Percentiles rank a stretch among this genome's conserved stretches.
Evolutionary conservation across 1,284 basidiomycete genomes (phyloP).

Genomic region (Takashimella koratensis): DNA sequence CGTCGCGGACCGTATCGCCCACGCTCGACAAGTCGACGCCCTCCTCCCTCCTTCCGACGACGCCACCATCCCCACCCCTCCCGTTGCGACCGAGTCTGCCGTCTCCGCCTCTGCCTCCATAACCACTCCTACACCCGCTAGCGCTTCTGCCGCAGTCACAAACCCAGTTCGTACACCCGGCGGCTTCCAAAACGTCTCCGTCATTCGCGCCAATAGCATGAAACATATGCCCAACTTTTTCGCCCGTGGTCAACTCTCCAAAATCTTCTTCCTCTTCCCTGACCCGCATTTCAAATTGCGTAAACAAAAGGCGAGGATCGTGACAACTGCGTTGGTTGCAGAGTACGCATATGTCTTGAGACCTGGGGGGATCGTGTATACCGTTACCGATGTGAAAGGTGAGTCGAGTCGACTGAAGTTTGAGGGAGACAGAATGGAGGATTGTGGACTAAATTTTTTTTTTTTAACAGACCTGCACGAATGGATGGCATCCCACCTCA

Average conservation of each 20-base stretch:
- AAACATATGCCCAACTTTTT: conserved; percentile 99
- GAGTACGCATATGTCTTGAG: conserved; percentile 89
- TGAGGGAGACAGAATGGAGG: background rate
- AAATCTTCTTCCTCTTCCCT: conserved; percentile 97
- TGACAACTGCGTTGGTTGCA: conserved; percentile 86
- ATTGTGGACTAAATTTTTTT: background rate
- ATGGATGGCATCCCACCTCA: conserved; percentile 92
- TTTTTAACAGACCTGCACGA: conserved; percentile 67
- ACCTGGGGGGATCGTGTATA: conserved; percentile 92
- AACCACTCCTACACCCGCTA: no score
- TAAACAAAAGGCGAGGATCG: conserved; percentile 95
- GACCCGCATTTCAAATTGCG: conserved; percentile 98
- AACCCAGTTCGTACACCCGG: conserved; percentile 46
- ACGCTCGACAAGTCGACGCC: conserved; percentile 64
- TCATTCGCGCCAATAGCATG: conserved; percentile 96
- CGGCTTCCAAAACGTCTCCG: conserved; percentile 85
- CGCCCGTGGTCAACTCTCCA: conserved; percentile 78
- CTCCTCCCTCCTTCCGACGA: conserved; percentile 32
- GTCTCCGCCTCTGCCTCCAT: no score
- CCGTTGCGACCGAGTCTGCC: conserved; percentile 7
- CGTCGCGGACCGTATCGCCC: conserved; percentile 88
- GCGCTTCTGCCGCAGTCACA: no score
- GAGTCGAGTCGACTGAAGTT: conserved; percentile 6
- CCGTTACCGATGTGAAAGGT: conserved; percentile 88
- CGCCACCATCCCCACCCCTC: no score